phyloP scores from a whole-genome alignment of 805 yeast genomes.

The Lachancea sp. region DNA sequence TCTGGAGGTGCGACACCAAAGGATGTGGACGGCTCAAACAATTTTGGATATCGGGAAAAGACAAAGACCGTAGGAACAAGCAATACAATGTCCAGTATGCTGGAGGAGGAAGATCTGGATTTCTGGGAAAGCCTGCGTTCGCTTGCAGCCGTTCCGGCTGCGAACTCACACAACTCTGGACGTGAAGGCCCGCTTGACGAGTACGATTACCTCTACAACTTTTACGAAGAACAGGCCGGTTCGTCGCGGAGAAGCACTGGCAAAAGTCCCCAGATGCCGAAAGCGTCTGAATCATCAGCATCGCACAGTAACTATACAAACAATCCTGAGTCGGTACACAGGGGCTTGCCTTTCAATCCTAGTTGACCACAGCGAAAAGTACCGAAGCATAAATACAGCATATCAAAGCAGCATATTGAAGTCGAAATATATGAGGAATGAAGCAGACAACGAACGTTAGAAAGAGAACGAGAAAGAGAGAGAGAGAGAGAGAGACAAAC shows the following conservation, averaged over 20 bases:
- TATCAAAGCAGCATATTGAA: too few species aligned
- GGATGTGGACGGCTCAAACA: slow-evolving; percentile 10
- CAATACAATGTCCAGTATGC: slow-evolving; percentile 23
- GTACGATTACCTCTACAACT: slow-evolving; percentile 14
- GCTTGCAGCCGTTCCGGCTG: slow-evolving; percentile 36
- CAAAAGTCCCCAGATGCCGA: not conserved
- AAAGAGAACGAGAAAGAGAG: not conserved
- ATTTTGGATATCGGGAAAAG: not conserved
- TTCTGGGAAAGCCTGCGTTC: slow-evolving; percentile 68
- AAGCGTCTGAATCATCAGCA: not conserved
- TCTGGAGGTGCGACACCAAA: slow-evolving; percentile 15
- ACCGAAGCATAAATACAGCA: too few species aligned
- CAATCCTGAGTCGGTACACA: slow-evolving; percentile 1
- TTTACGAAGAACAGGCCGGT: slow-evolving; percentile 11
- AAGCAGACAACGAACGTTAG: not conserved
- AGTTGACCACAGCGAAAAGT: slow-evolving; percentile 1
- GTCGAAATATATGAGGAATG: too few species aligned
- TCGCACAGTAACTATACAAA: not conserved
- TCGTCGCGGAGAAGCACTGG: not conserved
- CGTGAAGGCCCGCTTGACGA: slow-evolving; percentile 10
- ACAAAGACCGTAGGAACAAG: slow-evolving; percentile 3
- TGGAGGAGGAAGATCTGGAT: slow-evolving; percentile 54
- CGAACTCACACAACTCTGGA: slow-evolving; percentile 7
- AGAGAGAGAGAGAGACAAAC: not conserved
- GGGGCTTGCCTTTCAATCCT: slow-evolving; percentile 11